Evolutionary conservation across 1,139 yeast genomes (phyloP).

Genomic region (Yamadazyma friedrichii): DNA sequence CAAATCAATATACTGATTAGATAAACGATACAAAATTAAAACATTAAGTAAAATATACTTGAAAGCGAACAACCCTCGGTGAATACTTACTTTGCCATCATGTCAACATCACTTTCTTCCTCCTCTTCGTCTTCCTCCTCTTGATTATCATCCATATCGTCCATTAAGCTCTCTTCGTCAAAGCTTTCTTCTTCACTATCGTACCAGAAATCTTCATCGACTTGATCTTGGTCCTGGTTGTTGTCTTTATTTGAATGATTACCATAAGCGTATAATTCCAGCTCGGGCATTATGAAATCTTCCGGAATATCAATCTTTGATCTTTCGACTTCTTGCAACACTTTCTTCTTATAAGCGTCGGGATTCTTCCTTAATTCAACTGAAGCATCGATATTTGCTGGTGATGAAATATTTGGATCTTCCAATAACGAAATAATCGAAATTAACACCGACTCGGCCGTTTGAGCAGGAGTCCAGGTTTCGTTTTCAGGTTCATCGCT

Average conservation of each 20-base stretch:
- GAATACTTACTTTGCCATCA: constrained; percentile 30
- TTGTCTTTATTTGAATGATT: constrained; percentile 37
- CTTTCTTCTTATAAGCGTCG: constrained; percentile 76
- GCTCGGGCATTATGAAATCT: constrained; percentile 79
- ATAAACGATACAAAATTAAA: too few relatives aligned
- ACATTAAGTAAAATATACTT: too few relatives aligned
- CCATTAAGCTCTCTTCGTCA: constrained; percentile 56
- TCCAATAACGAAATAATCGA: constrained; percentile 87
- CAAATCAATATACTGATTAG: too few relatives aligned
- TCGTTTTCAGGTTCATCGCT: constrained; percentile 90
- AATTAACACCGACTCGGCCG: constrained; percentile 86
- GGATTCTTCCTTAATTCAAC: constrained; percentile 86
- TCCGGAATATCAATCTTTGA: constrained; percentile 83
- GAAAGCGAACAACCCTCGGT: too few relatives aligned
- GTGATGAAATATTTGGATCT: constrained; percentile 90
- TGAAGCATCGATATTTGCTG: constrained; percentile 97
- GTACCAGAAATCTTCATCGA: constrained; percentile 86
- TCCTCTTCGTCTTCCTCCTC: constrained; percentile 60
- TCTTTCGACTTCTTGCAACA: constrained; percentile 77
- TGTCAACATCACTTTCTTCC: constrained; percentile 42
- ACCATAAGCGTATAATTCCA: constrained; percentile 59
- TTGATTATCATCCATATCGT: constrained; percentile 52
- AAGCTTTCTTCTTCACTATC: constrained; percentile 61
- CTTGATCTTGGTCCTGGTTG: constrained; percentile 59
- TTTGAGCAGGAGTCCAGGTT: constrained; percentile 96